Evolutionary conservation across 1,139 yeast species (phyloP), one percentile per base, ranked within the genome.

Genomic region (Diutina rugosa): DNA sequence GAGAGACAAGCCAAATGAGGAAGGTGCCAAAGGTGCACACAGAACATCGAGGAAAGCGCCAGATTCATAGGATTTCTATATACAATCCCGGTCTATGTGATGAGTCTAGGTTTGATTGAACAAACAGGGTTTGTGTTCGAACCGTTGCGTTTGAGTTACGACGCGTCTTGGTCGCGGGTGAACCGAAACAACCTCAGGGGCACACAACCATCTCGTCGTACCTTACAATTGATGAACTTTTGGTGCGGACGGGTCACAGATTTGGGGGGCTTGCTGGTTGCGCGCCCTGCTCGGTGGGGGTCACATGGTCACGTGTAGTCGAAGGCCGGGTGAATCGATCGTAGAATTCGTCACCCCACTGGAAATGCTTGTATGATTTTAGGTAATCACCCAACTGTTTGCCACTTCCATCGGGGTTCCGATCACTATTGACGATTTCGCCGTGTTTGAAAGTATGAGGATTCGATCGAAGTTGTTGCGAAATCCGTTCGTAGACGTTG

Each of bases 341-440:
- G 9, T 14, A 30, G 35, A 32, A 49, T 9, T 16, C 29, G 35
- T 49, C 53, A 7, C 53, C 53, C 53, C 53, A 49, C 9, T 49
- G 45, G 44, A 49, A 49, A 9, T 8, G 41, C 14, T 49, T 38
- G 44, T 49, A 49, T 6, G 18, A 14, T 8, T 62, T 63, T 45
- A 73, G 59, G 54, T 69, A 71, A 57, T 75, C 79, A 1, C 69
- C 69, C 54, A 76, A 63, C 9, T 62, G 63, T 59, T 67, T 69
- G 1, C 72, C 74, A 48, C 49, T 52, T 26, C 30, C 38, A n/a
- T 49, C 55, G n/a, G 56, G 46, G 29, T 58, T 58, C 4, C 51
- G 35, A 35, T 58, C 58, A 2, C 57, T 48, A 58, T 64, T 65
- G 16, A 72, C 70, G 8, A 76, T 59, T 55, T 75, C 78, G 2